Evolutionary conservation across 73 alveolate genomes (phyloP).

Genomic region (Tetrahymena thermophila): DNA sequence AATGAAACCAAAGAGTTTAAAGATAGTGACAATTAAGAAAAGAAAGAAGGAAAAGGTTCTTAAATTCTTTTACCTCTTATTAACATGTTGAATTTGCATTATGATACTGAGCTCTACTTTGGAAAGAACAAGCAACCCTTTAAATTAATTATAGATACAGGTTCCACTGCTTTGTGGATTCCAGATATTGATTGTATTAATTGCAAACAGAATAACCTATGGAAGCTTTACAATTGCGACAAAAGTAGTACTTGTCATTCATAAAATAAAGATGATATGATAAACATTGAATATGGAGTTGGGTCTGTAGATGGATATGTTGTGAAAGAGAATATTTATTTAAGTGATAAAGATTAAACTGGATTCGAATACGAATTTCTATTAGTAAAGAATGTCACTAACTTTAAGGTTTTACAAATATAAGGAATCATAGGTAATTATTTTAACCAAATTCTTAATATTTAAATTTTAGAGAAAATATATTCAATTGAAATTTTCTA

Average conservation of each 20-base stretch:
- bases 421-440: neutral
- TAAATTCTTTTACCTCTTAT: neutral
- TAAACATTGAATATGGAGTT: constrained; percentile 9
- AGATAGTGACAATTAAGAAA: neutral
- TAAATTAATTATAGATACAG: constrained; percentile 34
- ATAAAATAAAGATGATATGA: neutral
- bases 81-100: neutral
- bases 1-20: neutral
- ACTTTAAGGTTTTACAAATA: neutral
- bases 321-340: neutral
- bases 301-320: constrained; percentile 16
- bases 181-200: constrained; percentile 12
- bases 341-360: neutral
- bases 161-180: constrained; percentile 30
- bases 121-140: neutral
- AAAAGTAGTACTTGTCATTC: neutral
- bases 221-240: constrained; percentile 8
- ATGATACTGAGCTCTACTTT: neutral
- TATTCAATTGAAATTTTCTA: neutral
- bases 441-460: neutral
- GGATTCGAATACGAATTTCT: neutral
- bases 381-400: neutral
- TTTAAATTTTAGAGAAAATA: neutral
- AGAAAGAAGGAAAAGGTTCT: neutral
- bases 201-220: constrained; percentile 6